phyloP scores from a whole-genome alignment of 345 rosid species.

The Murraya paniculata region DNA sequence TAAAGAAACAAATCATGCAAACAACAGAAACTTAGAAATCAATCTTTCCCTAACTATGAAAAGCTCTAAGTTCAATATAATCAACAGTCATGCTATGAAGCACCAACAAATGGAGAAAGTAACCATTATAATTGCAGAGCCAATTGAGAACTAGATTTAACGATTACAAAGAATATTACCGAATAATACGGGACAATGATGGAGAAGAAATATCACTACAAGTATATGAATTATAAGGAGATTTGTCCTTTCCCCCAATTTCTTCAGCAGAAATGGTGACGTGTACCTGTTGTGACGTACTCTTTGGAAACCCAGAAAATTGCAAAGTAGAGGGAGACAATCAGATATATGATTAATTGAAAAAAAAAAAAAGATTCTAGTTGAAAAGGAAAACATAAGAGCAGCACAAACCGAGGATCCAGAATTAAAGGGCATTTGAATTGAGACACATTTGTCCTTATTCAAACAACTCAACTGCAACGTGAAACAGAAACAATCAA shows the following conservation, averaged over 20 bases:
- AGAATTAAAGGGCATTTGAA: conserved; percentile 64
- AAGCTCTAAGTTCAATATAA: not conserved
- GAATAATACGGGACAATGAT: conserved; percentile 62
- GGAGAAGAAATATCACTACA: conserved; percentile 70
- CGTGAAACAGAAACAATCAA: conserved; percentile 15
- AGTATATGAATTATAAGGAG: conserved; percentile 70
- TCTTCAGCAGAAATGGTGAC: conserved; percentile 84
- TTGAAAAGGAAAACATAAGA: conserved; percentile 14
- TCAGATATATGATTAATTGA: not conserved
- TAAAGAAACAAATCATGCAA: conserved; percentile 1
- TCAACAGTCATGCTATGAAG: not conserved
- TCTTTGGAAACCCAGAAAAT: conserved; percentile 40
- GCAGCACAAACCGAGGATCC: conserved; percentile 53
- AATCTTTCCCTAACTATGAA: not conserved
- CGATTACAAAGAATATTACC: conserved; percentile 44
- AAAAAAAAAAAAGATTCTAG: not conserved
- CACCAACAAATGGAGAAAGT: not conserved
- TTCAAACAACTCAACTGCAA: conserved; percentile 61
- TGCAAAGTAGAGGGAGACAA: not conserved
- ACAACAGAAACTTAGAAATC: not conserved
- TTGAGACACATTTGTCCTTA: conserved; percentile 65
- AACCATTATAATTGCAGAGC: not conserved
- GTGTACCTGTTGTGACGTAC: conserved; percentile 54
- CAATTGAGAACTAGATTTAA: not conserved
- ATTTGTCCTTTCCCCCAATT: conserved; percentile 79